phyloP scores from a whole-genome alignment of 2,329 filamentous ascomycete genomes.

The Pseudogymnoascus sp. region DNA sequence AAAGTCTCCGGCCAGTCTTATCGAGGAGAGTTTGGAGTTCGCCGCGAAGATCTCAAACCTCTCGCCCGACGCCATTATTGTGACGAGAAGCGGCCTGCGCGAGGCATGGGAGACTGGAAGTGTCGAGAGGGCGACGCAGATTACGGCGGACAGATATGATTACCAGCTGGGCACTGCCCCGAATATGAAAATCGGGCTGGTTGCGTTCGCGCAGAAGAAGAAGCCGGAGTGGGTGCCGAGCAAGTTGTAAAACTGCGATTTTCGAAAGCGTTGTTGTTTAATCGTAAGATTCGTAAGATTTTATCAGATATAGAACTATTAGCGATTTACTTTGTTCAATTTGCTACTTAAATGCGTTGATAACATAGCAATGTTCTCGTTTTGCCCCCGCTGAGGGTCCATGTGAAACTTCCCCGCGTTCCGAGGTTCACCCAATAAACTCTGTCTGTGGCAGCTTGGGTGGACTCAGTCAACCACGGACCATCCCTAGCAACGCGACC shows the following conservation, averaged over 20 bases:
- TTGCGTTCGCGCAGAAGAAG: conserved; percentile 69
- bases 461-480: neutral
- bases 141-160: conserved; percentile 50
- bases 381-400: neutral
- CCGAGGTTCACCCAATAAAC: neutral
- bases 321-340: neutral
- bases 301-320: neutral
- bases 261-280: conserved; percentile 12
- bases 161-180: conserved; percentile 52
- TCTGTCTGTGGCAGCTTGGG: neutral
- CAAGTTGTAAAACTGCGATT: conserved; percentile 41
- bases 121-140: conserved; percentile 49
- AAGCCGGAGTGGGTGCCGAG: conserved; percentile 59
- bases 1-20: conserved; percentile 33
- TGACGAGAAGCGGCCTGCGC: conserved; percentile 61
- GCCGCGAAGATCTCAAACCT: conserved; percentile 55
- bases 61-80: conserved; percentile 67
- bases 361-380: neutral
- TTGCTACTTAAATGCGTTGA: neutral
- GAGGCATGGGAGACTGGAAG: conserved; percentile 61
- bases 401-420: conserved; percentile 7
- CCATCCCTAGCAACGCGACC: neutral
- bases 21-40: conserved; percentile 51
- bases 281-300: neutral
- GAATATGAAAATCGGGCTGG: conserved; percentile 67